phyloP scores from a whole-genome alignment of 1,139 yeast species.

The Hemisphaericaspora xylanilytica region DNA sequence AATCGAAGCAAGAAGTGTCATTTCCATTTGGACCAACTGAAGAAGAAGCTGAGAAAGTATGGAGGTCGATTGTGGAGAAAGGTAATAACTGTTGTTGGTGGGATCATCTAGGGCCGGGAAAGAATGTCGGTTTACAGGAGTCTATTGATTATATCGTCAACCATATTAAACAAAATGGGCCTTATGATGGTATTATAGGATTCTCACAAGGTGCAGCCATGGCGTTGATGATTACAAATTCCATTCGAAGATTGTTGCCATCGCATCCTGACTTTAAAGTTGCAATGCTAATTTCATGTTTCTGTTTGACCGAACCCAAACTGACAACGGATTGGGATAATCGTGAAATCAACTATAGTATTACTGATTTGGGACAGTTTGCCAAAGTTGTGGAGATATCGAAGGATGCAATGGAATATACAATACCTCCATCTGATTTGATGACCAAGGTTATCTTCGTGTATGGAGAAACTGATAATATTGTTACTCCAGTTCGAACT shows the following conservation, averaged over 20 bases:
- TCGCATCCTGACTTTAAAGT: slow-evolving; percentile 42
- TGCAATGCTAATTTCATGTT: slow-evolving; percentile 53
- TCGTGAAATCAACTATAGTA: slow-evolving; percentile 17
- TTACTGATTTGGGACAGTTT: slow-evolving; percentile 24
- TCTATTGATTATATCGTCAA: slow-evolving; percentile 43
- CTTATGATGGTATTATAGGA: slow-evolving; percentile 84
- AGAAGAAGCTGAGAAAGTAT: slow-evolving; percentile 25
- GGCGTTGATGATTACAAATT: slow-evolving; percentile 55
- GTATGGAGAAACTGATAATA: slow-evolving; percentile 32
- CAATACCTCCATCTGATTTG: slow-evolving; percentile 15
- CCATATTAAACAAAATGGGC: slow-evolving; percentile 69
- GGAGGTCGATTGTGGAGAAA: slow-evolving; percentile 37
- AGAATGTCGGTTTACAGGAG: slow-evolving; percentile 33
- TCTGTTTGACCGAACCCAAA: slow-evolving; percentile 48
- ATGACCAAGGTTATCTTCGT: slow-evolving; percentile 28
- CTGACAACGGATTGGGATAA: slow-evolving; percentile 3
- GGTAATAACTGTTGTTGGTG: slow-evolving; percentile 55
- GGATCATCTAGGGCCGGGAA: slow-evolving; percentile 26
- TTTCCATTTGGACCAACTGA: slow-evolving; percentile 27
- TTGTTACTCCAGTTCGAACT: slow-evolving; percentile 36
- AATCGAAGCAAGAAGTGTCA: slow-evolving; percentile 26
- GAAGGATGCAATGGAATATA: slow-evolving; percentile 20
- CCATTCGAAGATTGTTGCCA: slow-evolving; percentile 39
- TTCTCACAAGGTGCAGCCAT: slow-evolving; percentile 95
- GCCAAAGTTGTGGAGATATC: slow-evolving; percentile 18